Evolutionary conservation across 345 rosid genomes (phyloP).

Genomic region (Corymbia maculata): DNA sequence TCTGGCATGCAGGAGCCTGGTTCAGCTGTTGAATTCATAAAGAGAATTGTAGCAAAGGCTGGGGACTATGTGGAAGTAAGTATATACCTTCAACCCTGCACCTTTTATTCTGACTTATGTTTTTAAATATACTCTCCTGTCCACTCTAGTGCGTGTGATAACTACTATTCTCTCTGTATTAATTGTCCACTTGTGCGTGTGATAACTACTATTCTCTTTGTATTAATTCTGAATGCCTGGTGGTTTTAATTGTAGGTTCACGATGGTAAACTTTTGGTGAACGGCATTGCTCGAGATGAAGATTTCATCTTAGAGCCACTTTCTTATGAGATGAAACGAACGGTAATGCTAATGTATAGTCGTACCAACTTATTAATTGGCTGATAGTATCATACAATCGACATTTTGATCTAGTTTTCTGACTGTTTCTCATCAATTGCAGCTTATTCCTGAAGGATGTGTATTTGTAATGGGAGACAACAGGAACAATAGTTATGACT

Average conservation of each 20-base stretch:
- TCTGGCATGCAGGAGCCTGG: conserved; percentile 41
- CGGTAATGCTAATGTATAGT: conserved; percentile 22
- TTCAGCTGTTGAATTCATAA: conserved; percentile 60
- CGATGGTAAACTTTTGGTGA: conserved; percentile 70
- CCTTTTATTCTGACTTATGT: not conserved
- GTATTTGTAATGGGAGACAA: conserved; percentile 96
- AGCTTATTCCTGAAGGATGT: conserved; percentile 76
- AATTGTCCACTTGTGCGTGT: not conserved
- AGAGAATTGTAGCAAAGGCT: conserved; percentile 81
- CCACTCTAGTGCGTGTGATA: not conserved
- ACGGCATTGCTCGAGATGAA: conserved; percentile 54
- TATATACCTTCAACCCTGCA: not conserved
- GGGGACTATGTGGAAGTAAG: conserved; percentile 88
- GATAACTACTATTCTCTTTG: not conserved
- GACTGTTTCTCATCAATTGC: conserved; percentile 5
- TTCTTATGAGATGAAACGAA: conserved; percentile 55
- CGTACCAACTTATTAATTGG: not conserved
- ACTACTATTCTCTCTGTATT: not conserved
- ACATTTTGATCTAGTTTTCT: not conserved
- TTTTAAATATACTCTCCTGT: not conserved
- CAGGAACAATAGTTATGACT: conserved; percentile 85
- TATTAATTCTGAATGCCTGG: not conserved
- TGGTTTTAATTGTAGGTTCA: conserved; percentile 35
- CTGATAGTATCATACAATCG: not conserved
- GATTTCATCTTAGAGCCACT: conserved; percentile 69